Evolutionary conservation across 1,139 yeast species (phyloP), one percentile per base, ranked within the genome.

Genomic region (Wickerhamomyces sp.): DNA sequence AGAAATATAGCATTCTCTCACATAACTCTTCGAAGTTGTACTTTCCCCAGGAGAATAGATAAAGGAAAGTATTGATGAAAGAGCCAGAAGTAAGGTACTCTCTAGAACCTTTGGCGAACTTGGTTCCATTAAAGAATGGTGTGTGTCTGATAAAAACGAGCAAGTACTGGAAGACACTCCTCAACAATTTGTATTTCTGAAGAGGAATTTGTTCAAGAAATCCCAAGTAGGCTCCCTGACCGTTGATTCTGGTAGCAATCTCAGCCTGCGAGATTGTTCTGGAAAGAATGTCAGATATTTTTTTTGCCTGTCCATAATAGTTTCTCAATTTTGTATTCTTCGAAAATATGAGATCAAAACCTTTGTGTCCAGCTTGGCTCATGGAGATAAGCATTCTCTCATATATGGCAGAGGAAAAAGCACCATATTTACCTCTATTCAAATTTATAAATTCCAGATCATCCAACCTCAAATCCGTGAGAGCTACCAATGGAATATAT

Each of bases 251-350:
- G 2, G 73, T 61, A 0, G 75, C 44, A 22, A 75, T 71, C 45
- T 78, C 84, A 35, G 63, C 58, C 62, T 73, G 69, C 33, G 66
- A 61, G 22, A 77, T 64, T 0, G 78, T 69, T 41, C 68, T 66
- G 8, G 39, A 23, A 12, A 42, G 23, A 4, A 30, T 11, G 6
- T 34, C 22, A 15, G 28, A 29, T 6, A 28, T 5, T 5, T 20
- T 12, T 17, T 13, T 26, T 16, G 25, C 17, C n/a, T 23, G 14
- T 11, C 27, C 16, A 18, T 31, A 22, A 22, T 32, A 28, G 14
- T 22, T 22, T 17, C 14, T 10, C 11, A 8, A n/a, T 15, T 32
- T 27, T 4, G 23, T 16, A 13, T 32, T 32, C 13, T 12, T 9
- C 12, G 4, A 3, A 2, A 27, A 6, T n/a, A 23, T 6, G 12